phyloP scores from a whole-genome alignment of 495 filamentous ascomycete species.

The Aspergillus indologenus region DNA sequence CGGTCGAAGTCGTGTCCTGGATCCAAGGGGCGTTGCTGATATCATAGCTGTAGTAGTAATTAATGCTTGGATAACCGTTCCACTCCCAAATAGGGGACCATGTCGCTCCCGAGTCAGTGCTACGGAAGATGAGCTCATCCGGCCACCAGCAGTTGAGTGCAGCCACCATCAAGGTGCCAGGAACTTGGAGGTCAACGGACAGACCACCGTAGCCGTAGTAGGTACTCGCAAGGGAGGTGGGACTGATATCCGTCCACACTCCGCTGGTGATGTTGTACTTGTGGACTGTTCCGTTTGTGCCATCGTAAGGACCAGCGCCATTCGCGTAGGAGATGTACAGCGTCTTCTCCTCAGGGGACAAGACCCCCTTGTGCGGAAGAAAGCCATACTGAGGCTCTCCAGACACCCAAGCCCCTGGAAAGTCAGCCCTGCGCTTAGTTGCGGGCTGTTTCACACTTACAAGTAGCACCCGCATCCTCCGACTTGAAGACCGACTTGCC shows the following conservation, averaged over 20 bases:
- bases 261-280: slow-evolving; percentile 16
- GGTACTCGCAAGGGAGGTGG: slow-evolving; percentile 12
- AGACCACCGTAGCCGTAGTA: slow-evolving; percentile 20
- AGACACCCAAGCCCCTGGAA: slow-evolving; percentile 14
- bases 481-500: slow-evolving; percentile 16
- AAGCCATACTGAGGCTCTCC: slow-evolving; percentile 17
- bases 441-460: background rate
- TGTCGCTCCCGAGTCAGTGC: slow-evolving; percentile 12
- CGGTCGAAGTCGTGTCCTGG: slow-evolving; percentile 8
- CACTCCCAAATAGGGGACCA: slow-evolving; percentile 18
- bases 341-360: slow-evolving; percentile 11
- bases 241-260: slow-evolving; percentile 19
- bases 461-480: slow-evolving; percentile 17
- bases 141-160: slow-evolving; percentile 20
- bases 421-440: background rate
- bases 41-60: slow-evolving; percentile 16
- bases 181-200: slow-evolving; percentile 13
- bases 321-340: slow-evolving; percentile 16
- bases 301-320: slow-evolving; percentile 17
- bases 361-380: slow-evolving; percentile 18
- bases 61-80: slow-evolving; percentile 19
- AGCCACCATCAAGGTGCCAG: slow-evolving; percentile 16
- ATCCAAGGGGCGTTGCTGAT: slow-evolving; percentile 17
- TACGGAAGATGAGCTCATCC: slow-evolving; percentile 15
- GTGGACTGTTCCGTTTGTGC: slow-evolving; percentile 18